Base-by-base conservation (phyloP, 2,329 filamentous ascomycete species). In the Thielaviopsis euricoi region DNA sequence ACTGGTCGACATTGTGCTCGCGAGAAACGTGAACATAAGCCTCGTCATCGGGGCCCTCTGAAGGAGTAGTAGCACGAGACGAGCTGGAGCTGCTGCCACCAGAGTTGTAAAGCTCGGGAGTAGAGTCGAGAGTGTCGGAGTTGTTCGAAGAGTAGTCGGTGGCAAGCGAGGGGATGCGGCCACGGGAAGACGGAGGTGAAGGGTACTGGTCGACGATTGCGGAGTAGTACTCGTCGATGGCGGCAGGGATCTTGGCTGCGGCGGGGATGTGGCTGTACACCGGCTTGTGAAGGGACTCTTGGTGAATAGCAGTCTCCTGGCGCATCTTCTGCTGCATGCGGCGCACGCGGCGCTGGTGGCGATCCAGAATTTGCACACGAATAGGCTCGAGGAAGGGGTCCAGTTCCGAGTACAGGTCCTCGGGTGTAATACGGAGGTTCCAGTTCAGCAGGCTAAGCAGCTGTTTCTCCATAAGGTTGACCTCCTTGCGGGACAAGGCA, bases 391-490 rank as follows among this genome's bases (percentile, higher is more conserved):
- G 80, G 77, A 97, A 97, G 49, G 80, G 80, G 65, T 96, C 89
- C 48, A 97, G 78, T 70, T 95, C 87, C 63, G 76, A 77, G 74
- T 95, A 89, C 50, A 98, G 83, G 66, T 97, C 89, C 58, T 90
- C 78, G 67, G 89, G 82, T 49, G 78, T 83, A 67, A 98, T 89
- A 64, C 87, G 81, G 61, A 95, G 81, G 64, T 98, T 89, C 89
- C 90, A 98, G 69, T 96, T 87, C 52, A 98, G 78, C 50, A 98
- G 80, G 75, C 89, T 93, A 56, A 98, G 84, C 29, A 98, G 80
- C 73, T 98, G 93, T 79, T 95, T 94, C 79, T 98, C 93, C 93
- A 98, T 98, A 62, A 97, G 79, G 76, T 98, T 98, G 66, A 98
- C 93, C 74, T 98, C 93, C 40, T 88, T 93, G 64, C 90, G 79